Conservation (phyloP, 108 stramenopile genomes). For the Nannochloropsis salina region DNA sequence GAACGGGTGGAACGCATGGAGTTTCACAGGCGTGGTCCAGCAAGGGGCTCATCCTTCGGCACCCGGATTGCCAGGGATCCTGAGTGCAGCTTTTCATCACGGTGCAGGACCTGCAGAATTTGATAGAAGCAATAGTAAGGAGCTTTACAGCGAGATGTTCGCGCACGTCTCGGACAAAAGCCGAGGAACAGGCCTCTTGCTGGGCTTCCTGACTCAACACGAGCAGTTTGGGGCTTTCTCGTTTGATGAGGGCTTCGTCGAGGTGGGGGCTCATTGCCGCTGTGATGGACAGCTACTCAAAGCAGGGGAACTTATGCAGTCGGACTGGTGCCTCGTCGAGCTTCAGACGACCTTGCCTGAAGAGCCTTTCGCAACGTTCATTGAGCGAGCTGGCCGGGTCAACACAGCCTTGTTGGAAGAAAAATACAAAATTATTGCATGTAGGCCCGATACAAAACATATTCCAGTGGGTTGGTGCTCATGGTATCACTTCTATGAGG, state of each 20-base stretch:
- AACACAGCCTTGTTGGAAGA: slow-evolving; percentile 64
- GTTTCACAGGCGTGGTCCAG: not conserved
- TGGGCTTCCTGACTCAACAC: slow-evolving; percentile 76
- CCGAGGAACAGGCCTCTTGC: slow-evolving; percentile 72
- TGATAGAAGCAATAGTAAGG: not conserved
- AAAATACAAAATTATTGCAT: slow-evolving; percentile 47
- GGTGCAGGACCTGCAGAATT: slow-evolving; percentile 23
- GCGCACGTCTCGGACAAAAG: slow-evolving; percentile 55
- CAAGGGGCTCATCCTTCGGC: not conserved
- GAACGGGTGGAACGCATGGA: not conserved
- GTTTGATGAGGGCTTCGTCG: slow-evolving; percentile 57
- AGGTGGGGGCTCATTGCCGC: slow-evolving; percentile 63
- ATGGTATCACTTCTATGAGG: slow-evolving; percentile 86
- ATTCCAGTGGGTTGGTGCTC: slow-evolving; percentile 78
- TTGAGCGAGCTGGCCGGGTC: slow-evolving; percentile 65
- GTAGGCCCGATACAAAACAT: slow-evolving; percentile 23
- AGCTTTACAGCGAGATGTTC: slow-evolving; percentile 47
- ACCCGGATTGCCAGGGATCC: not conserved
- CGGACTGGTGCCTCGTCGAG: slow-evolving; percentile 47
- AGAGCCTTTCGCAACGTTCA: slow-evolving; percentile 76
- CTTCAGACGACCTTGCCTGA: slow-evolving; percentile 65
- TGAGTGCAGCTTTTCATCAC: not conserved
- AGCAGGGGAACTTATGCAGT: not conserved
- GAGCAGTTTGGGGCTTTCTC: slow-evolving; percentile 70
- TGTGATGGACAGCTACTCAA: slow-evolving; percentile 50